A percentile compares a stretch with the other conserved stretches of the same genome.
phyloP scores from a whole-genome alignment of 2,329 filamentous ascomycete species.

The Aureobasidium melanogenum region DNA sequence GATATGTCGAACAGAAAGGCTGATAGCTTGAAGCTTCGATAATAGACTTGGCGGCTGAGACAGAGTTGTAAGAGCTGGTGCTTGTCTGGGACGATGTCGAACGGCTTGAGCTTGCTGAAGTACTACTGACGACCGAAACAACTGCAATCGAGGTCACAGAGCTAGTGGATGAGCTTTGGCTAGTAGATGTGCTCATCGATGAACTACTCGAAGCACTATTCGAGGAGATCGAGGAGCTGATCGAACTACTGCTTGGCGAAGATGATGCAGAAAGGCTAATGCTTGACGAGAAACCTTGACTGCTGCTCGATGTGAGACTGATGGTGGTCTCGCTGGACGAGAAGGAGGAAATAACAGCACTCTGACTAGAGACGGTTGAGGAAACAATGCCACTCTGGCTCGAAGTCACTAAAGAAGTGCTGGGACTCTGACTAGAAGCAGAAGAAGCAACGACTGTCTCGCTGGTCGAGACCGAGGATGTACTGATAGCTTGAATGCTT shows the following conservation, averaged over 20 bases:
- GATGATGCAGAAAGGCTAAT: neutral
- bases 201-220: neutral
- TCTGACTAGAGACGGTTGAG: neutral
- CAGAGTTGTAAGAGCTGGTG: conserved; percentile 4
- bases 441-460: neutral
- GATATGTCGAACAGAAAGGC: conserved; percentile 16
- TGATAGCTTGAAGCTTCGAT: conserved; percentile 12
- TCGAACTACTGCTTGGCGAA: neutral
- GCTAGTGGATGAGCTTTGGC: neutral
- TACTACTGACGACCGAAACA: neutral
- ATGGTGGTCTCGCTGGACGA: neutral
- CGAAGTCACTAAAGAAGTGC: neutral
- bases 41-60: conserved; percentile 1
- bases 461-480: neutral
- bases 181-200: neutral
- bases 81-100: neutral
- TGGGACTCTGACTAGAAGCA: neutral
- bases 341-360: neutral
- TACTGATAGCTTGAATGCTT: neutral
- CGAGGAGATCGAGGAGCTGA: neutral
- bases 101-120: neutral
- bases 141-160: neutral
- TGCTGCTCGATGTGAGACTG: neutral
- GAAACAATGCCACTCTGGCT: neutral
- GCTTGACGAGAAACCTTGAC: neutral